These are phyloP conservation scores for Ceratocystis alfenasii DNA, from an alignment of 2,329 filamentous ascomycete species.

Conservation along the genomic window DNA sequence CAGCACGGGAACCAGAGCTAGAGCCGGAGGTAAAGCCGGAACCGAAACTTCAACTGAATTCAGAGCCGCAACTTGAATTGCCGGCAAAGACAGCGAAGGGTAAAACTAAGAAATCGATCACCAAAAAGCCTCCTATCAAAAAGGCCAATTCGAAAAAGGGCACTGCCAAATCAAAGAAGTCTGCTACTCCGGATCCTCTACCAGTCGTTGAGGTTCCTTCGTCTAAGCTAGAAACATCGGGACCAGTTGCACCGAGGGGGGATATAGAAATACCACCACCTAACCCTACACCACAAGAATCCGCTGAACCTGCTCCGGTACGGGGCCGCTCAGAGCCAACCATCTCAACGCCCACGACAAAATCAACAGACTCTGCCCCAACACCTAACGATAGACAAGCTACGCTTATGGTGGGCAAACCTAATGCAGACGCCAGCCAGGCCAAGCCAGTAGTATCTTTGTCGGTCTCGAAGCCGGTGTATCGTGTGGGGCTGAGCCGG, in stretches of 20 bases:
- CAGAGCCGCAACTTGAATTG: background rate
- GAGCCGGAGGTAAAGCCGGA: background rate
- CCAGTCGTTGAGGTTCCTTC: background rate
- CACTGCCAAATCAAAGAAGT: background rate
- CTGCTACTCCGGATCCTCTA: background rate
- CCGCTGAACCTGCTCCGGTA: background rate
- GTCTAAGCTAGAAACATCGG: background rate
- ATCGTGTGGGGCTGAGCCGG: conserved; percentile 42
- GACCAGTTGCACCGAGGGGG: background rate
- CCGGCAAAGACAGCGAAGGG: background rate
- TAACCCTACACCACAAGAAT: background rate
- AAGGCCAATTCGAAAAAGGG: conserved; percentile 27
- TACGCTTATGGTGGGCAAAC: conserved; percentile 5
- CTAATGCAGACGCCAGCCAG: conserved; percentile 14
- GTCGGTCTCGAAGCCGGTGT: conserved; percentile 30
- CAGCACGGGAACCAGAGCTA: background rate
- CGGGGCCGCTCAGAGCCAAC: conserved; percentile 10
- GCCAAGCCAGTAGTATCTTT: conserved; percentile 16
- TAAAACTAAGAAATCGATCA: background rate
- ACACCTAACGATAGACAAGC: background rate
- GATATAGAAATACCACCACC: conserved; percentile 6
- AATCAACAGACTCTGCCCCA: background rate
- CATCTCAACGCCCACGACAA: background rate
- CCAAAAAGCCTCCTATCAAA: conserved; percentile 25
- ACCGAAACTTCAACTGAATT: background rate